Evolutionary conservation across 176 grass and related monocot species (phyloP), one percentile per base, ranked within the genome.

Genomic region (Pharus latifolius): DNA sequence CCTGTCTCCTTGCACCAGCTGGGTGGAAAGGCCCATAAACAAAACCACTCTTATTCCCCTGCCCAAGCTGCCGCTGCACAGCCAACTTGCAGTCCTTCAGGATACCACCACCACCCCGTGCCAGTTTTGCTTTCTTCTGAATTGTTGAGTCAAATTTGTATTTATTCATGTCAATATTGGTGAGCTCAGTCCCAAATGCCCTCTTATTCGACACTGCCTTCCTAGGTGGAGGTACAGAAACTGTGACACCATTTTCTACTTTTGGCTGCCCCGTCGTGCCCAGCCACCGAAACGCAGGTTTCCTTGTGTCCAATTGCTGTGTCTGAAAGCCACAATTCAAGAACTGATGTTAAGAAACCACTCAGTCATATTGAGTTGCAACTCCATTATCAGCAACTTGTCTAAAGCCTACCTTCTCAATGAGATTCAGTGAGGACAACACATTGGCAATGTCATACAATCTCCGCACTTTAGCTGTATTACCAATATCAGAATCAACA

Each of bases 391-490:
- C 11, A 40, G 20, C 7, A 46, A 60, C 25, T n/a, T 54, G 20
- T 79, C 3, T 14, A 62, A 31, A 55, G 5, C 25, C 3, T 80
- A 92, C 93, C 86, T 96, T 96, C 49, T 96, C 80, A 11, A 96
- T 89, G 43, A 92, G 80, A 66, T 89, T 82, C 73, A 96, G 47
- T 7, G 93, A 91, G 42, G 88, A 89, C 51, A 96, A 31, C 35
- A 96, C 86, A 65, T 96, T 96, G 4, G 88, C 88, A 55, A 96
- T 96, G 71, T 96, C 93, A 66, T 96, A 96, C 28, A 96, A 52
- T 51, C 93, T 85, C 41, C 93, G 73, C 17, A 96, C 89, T 72
- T 89, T 96, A 69, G 88, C 88, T 96, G 85, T 33, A 65, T 60
- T 76, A 37, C 7, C 10, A 52, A 52, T 49, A 45, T 3, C 59